Evolutionary conservation across 176 grass and related monocot genomes (phyloP), one percentile per base, ranked within the genome.

Genomic region (Luzula sylvatica): DNA sequence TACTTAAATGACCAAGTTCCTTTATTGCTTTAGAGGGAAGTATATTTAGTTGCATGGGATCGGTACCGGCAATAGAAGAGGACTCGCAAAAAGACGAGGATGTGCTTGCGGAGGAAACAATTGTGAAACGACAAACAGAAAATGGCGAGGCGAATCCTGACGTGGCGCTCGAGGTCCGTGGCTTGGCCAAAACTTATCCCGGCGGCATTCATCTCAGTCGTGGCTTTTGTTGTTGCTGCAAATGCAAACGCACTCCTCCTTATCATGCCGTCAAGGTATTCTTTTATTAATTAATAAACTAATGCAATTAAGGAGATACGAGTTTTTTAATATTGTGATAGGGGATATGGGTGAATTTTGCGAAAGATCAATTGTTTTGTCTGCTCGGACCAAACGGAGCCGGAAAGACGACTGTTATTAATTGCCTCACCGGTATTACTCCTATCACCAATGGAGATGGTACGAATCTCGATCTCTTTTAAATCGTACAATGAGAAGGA

Each of bases 191-290:
- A 73, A 96, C 78, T 24, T 96, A 89, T 68, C 77, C 74, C 30
- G 92, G 92, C 73, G 82, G 54, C 50, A 82, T 69, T 24, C 86
- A 45, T 58, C 65, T 94, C 39, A 62, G 77, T 70, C 82, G 81
- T 38, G 78, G 76, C 57, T 86, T 55, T 65, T 82, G 29, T 40
- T 67, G 81, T 75, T 89, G 84, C 52, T 89, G 77, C 55, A 96
- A 75, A 60, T 89, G 59, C 77, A 72, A 49, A 26, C 83, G 43
- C 58, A 60, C 85, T 72, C 67, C 79, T 45, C 85, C 92, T 46
- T 96, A 82, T 71, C 92, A 96, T 74, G 83, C 84, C 3, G 92
- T 96, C 20, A 96, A 86, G 83, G 92, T 96, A 82, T n/a, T n/a
- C 59, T 50, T 58, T 53, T 15, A n/a, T 14, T 50, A 15, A 52